These are phyloP conservation scores for Lachancea quebecensis DNA, from an alignment of 805 yeast genomes.

Conservation along the genomic window DNA sequence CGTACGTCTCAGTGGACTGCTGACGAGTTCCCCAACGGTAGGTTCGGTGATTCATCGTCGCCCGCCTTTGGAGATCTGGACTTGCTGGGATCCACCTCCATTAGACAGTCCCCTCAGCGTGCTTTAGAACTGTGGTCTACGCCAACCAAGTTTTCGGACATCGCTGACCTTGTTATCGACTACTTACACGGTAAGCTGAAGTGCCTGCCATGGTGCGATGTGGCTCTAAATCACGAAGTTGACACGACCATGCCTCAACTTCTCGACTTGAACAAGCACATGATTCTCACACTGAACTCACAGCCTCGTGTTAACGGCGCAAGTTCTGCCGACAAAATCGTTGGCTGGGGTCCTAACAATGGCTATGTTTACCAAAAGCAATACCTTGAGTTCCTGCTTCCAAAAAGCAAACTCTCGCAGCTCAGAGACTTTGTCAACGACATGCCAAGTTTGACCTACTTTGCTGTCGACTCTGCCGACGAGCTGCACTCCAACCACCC, in stretches of 20 bases:
- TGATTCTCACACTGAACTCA: constrained; percentile 80
- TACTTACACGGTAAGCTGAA: constrained; percentile 66
- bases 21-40: constrained; percentile 98
- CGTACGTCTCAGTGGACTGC: constrained; percentile 74
- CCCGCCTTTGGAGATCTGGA: constrained; percentile 95
- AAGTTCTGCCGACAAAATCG: constrained; percentile 57
- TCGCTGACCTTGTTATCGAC: constrained; percentile 55
- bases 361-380: constrained; percentile 95
- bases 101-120: constrained; percentile 75
- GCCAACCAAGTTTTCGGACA: constrained; percentile 55
- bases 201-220: constrained; percentile 92
- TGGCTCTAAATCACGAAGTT: constrained; percentile 76
- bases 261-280: constrained; percentile 54
- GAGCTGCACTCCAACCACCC: constrained; percentile 61
- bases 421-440: constrained; percentile 41
- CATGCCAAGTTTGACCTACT: constrained; percentile 59
- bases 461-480: constrained; percentile 58
- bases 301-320: constrained; percentile 89
- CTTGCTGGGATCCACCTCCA: constrained; percentile 67
- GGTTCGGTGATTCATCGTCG: constrained; percentile 97
- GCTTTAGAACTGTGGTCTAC: constrained; percentile 85
- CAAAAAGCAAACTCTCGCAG: constrained; percentile 37
- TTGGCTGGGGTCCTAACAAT: constrained; percentile 93
- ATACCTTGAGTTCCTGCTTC: constrained; percentile 78
- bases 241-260: constrained; percentile 52